Conservation (phyloP, 306 rosid species). For the Fagus crenata region DNA sequence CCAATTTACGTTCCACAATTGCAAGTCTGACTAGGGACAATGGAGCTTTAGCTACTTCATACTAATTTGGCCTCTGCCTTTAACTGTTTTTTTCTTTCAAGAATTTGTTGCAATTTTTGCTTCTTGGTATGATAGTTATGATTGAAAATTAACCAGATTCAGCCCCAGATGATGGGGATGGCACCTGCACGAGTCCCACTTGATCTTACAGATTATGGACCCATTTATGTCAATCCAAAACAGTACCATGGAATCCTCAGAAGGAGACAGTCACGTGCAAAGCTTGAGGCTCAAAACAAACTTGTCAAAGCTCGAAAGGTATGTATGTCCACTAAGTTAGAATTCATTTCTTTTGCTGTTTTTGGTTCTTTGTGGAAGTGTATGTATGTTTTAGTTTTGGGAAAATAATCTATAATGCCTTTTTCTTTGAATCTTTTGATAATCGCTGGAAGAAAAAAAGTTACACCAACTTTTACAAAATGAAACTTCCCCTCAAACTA, state of each 20-base stretch:
- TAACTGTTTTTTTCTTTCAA: background rate
- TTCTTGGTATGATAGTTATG: background rate
- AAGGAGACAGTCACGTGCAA: slow-evolving; percentile 88
- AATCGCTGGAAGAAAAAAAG: no score
- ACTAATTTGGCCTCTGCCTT: background rate
- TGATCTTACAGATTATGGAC: slow-evolving; percentile 79
- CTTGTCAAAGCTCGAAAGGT: slow-evolving; percentile 77
- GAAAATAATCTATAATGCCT: background rate
- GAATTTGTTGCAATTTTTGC: slow-evolving; percentile 2
- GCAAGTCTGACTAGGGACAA: background rate
- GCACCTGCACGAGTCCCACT: slow-evolving; percentile 64
- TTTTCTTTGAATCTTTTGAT: background rate
- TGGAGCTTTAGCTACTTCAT: background rate
- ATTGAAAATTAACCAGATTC: slow-evolving; percentile 27
- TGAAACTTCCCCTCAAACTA: no score
- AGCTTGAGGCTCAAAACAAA: slow-evolving; percentile 80
- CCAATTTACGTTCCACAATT: background rate
- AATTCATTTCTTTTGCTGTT: slow-evolving; percentile 1
- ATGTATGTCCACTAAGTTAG: background rate
- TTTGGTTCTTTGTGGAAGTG: background rate
- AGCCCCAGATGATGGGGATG: slow-evolving; percentile 57
- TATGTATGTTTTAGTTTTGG: background rate
- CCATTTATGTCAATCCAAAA: slow-evolving; percentile 86
- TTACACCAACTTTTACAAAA: no score
- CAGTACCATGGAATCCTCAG: slow-evolving; percentile 90